A percentile compares a stretch with the other conserved stretches of the same genome.
Evolutionary conservation across 2,329 filamentous ascomycete genomes (phyloP).

Genomic region (Apiospora arundinis): DNA sequence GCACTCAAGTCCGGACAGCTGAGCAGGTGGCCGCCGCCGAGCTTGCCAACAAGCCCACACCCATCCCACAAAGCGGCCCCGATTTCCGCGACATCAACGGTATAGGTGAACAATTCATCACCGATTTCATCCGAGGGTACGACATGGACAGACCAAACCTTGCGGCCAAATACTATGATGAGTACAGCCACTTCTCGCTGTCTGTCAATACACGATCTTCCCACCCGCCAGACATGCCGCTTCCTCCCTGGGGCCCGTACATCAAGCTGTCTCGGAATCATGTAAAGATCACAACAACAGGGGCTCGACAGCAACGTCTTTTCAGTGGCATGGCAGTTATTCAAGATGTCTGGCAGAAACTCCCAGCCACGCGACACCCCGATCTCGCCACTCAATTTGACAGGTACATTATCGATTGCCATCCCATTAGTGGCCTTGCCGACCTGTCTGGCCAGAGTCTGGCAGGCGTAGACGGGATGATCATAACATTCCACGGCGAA

Average conservation of each 20-base stretch:
- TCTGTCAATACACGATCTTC: constrained; percentile 69
- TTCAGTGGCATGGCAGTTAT: constrained; percentile 71
- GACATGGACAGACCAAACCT: constrained; percentile 73
- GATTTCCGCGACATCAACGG: constrained; percentile 77
- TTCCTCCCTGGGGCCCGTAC: constrained; percentile 73
- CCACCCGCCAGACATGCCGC: constrained; percentile 52
- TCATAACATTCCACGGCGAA: constrained; percentile 82
- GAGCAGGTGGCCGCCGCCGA: constrained; percentile 68
- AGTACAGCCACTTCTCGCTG: constrained; percentile 75
- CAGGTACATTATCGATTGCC: constrained; percentile 85
- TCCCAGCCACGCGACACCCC: constrained; percentile 79
- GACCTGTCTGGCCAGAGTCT: constrained; percentile 70
- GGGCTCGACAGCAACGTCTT: constrained; percentile 68
- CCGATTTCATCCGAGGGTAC: constrained; percentile 75
- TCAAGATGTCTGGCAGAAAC: constrained; percentile 68
- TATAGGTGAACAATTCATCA: constrained; percentile 78
- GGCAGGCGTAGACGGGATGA: constrained; percentile 76
- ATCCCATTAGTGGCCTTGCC: constrained; percentile 72
- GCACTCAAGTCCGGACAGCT: constrained; percentile 73
- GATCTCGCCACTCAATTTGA: constrained; percentile 68
- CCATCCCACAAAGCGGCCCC: constrained; percentile 68
- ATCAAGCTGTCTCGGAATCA: constrained; percentile 82
- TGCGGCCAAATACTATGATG: constrained; percentile 74
- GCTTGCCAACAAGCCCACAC: constrained; percentile 56
- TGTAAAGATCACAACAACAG: constrained; percentile 67